Evolutionary conservation across 371 early-diverging fungal genomes (phyloP), one percentile per base, ranked within the genome.

Genomic region (Rhizopus microsporus): DNA sequence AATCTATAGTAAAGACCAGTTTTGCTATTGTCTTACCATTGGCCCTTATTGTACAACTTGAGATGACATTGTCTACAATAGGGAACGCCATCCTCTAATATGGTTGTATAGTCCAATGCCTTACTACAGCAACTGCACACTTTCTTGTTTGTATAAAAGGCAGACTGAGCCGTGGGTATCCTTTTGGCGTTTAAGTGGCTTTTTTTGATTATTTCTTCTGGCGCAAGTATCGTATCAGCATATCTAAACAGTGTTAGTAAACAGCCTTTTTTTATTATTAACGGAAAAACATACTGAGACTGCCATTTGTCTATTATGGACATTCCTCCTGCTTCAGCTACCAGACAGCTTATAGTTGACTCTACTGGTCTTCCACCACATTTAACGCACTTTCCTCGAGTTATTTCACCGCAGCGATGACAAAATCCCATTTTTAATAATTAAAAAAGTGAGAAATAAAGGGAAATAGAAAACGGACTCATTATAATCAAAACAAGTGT

Each of bases 361-460:
- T 72, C 80, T 76, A 85, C 83, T 48, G 81, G 67, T 35, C 78
- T 68, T 32, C 85, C 85, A 42, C 85, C 83, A 59, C 85, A 85
- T 68, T 75, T 77, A 37, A 74, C 57, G 54, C 85, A 85, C 64
- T 80, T 85, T 58, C 78, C 75, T 17, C 63, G 45, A 23, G 74
- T 65, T 43, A 85, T 77, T 45, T 85, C 82, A 39, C 85, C 85
- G 57, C 85, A 85, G 31, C 81, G 82, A 62, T 76, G 77, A 65
- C 85, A 85, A 60, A 78, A 85, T 17, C 82, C 77, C 85, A 85
- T 85, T 63, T 37, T 38, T 52, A 13, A 52, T 43, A 60, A 34
- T 47, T 52, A 48, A 52, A 43, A 53, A 57, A 47, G 34, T 30
- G 38, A 54, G 56, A 39, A 33, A 58, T 43, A 43, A 57, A 44